phyloP scores from a whole-genome alignment of 2,329 filamentous ascomycete species.

The Paracoccidioides lutzii region DNA sequence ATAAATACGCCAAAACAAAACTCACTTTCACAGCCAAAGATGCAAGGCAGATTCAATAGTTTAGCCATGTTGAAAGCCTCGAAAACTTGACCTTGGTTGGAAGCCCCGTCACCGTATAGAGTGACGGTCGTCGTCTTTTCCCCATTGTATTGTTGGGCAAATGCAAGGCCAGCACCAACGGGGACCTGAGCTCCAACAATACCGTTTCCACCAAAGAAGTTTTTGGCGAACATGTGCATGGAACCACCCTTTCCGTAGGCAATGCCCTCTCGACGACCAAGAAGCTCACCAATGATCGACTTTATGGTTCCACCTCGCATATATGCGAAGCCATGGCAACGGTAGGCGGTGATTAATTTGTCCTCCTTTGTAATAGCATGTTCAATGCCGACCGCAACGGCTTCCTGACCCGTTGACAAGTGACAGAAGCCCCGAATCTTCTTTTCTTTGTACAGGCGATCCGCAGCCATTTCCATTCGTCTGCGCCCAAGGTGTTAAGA shows the following conservation, averaged over 20 bases:
- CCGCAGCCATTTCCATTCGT: constrained; percentile 99
- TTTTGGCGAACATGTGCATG: constrained; percentile 99
- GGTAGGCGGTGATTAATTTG: constrained; percentile 94
- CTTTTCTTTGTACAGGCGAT: constrained; percentile 99
- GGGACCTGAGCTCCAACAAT: constrained; percentile 98
- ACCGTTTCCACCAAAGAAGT: constrained; percentile 97
- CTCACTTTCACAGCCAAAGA: constrained; percentile 97
- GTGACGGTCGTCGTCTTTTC: constrained; percentile 77
- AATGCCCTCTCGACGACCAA: constrained; percentile 91
- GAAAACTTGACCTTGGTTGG: constrained; percentile 98
- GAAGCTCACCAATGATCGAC: constrained; percentile 88
- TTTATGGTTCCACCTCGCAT: constrained; percentile 89
- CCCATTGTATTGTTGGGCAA: constrained; percentile 87
- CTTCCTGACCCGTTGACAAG: constrained; percentile 93
- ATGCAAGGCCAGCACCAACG: constrained; percentile 89
- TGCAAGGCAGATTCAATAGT: constrained; percentile 89
- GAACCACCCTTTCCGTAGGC: constrained; percentile 98
- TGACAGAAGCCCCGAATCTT: constrained; percentile 99
- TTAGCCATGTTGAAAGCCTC: constrained; percentile 99
- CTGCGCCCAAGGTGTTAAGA: constrained; percentile 33
- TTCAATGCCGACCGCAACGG: constrained; percentile 92
- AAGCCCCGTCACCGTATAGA: constrained; percentile 94
- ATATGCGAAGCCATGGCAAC: constrained; percentile 94
- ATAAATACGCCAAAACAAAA: constrained; percentile 15
- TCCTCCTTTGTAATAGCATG: constrained; percentile 84